Percentiles rank a stretch among this genome's conserved stretches.
Evolutionary conservation across 495 filamentous ascomycete genomes (phyloP).

Genomic region (Penicillium tannophilum): DNA sequence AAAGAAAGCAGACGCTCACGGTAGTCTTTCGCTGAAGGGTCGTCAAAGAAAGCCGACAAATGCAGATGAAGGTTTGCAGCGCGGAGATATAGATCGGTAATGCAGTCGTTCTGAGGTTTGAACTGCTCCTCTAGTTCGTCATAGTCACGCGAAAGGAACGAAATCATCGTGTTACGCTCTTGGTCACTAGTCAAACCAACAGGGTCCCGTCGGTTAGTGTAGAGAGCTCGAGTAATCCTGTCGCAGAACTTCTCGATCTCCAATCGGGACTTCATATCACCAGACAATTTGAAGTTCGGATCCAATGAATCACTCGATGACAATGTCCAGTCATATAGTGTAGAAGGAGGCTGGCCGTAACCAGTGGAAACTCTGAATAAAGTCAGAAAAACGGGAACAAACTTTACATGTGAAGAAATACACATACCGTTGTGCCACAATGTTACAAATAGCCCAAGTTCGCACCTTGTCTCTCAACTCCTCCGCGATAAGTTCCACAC

Average conservation of each 20-base stretch:
- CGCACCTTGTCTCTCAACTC: conserved; percentile 82
- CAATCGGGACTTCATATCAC: conserved; percentile 66
- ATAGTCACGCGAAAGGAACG: conserved; percentile 53
- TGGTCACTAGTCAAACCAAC: conserved; percentile 72
- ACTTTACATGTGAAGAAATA: background rate
- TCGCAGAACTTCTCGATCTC: conserved; percentile 83
- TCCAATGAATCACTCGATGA: conserved; percentile 63
- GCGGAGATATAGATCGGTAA: conserved; percentile 72
- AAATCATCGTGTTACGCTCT: conserved; percentile 68
- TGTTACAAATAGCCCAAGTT: conserved; percentile 92
- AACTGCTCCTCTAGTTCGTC: conserved; percentile 53
- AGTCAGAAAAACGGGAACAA: conserved; percentile 5
- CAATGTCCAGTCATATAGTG: conserved; percentile 84
- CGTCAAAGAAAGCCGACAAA: conserved; percentile 87
- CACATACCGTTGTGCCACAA: conserved; percentile 76
- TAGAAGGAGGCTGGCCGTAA: conserved; percentile 88
- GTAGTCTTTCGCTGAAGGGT: conserved; percentile 71
- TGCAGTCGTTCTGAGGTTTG: conserved; percentile 47
- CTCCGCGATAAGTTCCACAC: conserved; percentile 79
- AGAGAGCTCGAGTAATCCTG: conserved; percentile 82
- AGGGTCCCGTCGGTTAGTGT: conserved; percentile 75
- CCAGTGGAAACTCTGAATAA: conserved; percentile 73
- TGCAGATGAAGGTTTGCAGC: conserved; percentile 82
- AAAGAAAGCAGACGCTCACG: conserved; percentile 75
- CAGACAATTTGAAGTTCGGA: conserved; percentile 65